Evolutionary conservation across 805 yeast species (phyloP).

Genomic region (Monosporozyma yasuniensis): DNA sequence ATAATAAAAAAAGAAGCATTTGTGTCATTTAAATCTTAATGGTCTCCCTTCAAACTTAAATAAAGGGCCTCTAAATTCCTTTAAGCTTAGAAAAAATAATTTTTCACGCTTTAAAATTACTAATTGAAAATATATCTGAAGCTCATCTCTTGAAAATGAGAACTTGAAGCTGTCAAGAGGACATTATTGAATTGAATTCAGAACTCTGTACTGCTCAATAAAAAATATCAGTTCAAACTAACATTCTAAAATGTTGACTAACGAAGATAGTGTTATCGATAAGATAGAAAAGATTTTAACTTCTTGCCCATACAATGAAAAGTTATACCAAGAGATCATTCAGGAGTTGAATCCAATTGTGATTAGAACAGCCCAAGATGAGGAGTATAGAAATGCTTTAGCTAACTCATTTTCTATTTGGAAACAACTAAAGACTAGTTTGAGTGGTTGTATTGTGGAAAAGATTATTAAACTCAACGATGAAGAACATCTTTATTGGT

Average conservation of each 20-base stretch:
- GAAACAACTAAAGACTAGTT: slow-evolving; percentile 14
- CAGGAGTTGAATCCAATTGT: slow-evolving; percentile 17
- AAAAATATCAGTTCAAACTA: background rate
- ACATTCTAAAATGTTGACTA: slow-evolving; percentile 1
- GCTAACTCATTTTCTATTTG: slow-evolving; percentile 23
- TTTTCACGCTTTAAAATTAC: background rate
- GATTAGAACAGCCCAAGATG: slow-evolving; percentile 21
- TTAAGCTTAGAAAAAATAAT: background rate
- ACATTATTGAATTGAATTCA: background rate
- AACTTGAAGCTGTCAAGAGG: background rate
- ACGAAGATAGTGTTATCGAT: slow-evolving; percentile 6
- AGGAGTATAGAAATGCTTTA: slow-evolving; percentile 17
- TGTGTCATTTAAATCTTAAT: background rate
- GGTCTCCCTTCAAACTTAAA: background rate
- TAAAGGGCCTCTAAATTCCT: background rate
- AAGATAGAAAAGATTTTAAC: slow-evolving; percentile 6
- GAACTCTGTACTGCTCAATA: background rate
- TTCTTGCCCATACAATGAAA: slow-evolving; percentile 5
- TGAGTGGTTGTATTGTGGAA: slow-evolving; percentile 9
- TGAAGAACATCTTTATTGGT: slow-evolving; percentile 9
- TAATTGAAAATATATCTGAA: background rate
- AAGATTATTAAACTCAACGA: slow-evolving; percentile 1
- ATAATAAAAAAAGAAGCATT: background rate
- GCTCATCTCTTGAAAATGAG: background rate
- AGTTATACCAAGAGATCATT: slow-evolving; percentile 4